A percentile compares a stretch with the other conserved stretches of the same genome.
Conservation (phyloP, 192 early-diverging fungal species). For the Linnemannia exigua region DNA sequence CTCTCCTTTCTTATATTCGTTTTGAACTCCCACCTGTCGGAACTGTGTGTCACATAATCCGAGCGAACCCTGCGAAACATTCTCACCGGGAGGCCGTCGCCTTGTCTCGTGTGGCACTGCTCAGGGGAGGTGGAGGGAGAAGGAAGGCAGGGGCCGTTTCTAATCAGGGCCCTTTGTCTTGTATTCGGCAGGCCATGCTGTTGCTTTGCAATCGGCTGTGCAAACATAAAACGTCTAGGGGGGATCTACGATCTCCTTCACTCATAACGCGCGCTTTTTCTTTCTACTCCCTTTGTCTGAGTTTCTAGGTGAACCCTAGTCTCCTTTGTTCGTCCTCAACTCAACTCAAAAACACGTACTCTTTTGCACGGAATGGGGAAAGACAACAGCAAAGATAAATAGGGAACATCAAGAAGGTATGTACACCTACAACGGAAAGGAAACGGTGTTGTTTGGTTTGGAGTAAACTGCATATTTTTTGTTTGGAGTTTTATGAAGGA, state of each 20-base stretch:
- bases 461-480: not conserved
- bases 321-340: not conserved
- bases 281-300: not conserved
- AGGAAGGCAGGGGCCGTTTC: no score
- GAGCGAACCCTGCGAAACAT: no score
- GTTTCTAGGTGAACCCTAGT: not conserved
- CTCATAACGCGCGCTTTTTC: not conserved
- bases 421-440: not conserved
- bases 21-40: not conserved
- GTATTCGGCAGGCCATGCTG: not conserved
- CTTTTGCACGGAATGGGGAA: not conserved
- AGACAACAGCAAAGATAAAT: not conserved
- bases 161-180: no score
- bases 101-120: no score
- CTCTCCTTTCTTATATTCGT: not conserved
- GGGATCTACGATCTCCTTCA: not conserved
- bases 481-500: not conserved
- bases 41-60: no score
- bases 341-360: not conserved
- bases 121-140: no score
- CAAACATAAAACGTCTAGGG: not conserved
- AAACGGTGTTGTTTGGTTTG: not conserved
- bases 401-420: no score
- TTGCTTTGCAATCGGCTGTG: slow-evolving; percentile 1
- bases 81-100: no score